These are phyloP conservation scores for Wallacemonas sp. DNA, from an alignment of 208 protist species.

Conservation along the genomic window DNA sequence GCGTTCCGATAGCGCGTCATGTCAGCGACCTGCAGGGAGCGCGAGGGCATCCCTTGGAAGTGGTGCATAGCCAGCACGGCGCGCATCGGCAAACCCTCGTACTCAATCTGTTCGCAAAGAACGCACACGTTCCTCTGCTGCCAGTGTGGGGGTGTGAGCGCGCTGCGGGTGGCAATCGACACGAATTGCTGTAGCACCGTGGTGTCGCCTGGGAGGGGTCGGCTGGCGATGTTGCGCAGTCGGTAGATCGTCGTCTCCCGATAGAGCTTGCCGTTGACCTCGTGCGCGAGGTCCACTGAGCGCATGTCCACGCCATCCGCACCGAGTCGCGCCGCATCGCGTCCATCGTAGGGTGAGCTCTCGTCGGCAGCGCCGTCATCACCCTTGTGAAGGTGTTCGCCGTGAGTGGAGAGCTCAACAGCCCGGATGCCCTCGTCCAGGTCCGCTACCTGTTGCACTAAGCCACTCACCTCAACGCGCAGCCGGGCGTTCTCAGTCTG, in stretches of 20 bases:
- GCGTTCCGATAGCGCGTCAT: slow-evolving; percentile 41
- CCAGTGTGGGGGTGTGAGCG: slow-evolving; percentile 66
- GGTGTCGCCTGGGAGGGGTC: slow-evolving; percentile 47
- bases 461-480: slow-evolving; percentile 70
- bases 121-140: slow-evolving; percentile 76
- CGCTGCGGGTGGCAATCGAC: slow-evolving; percentile 67
- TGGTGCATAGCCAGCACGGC: slow-evolving; percentile 47
- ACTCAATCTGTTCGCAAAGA: slow-evolving; percentile 66
- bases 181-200: slow-evolving; percentile 70
- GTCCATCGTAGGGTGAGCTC: too few relatives aligned
- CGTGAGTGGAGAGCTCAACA: slow-evolving; percentile 44
- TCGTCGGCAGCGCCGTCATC: neutral
- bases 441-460: slow-evolving; percentile 85
- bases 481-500: slow-evolving; percentile 67
- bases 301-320: neutral
- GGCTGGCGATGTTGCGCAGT: slow-evolving; percentile 70
- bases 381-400: neutral
- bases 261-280: slow-evolving; percentile 25
- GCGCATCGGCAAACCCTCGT: slow-evolving; percentile 65
- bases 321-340: slow-evolving; percentile 7
- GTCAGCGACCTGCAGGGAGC: slow-evolving; percentile 9
- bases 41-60: slow-evolving; percentile 35
- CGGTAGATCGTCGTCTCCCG: slow-evolving; percentile 53
- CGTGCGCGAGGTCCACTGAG: slow-evolving; percentile 14
- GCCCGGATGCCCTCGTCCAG: slow-evolving; percentile 81